Percentiles rank a stretch among this genome's conserved stretches.
Evolutionary conservation across 441 rosid species (phyloP).

Genomic region (Arabidopsis hybrid): DNA sequence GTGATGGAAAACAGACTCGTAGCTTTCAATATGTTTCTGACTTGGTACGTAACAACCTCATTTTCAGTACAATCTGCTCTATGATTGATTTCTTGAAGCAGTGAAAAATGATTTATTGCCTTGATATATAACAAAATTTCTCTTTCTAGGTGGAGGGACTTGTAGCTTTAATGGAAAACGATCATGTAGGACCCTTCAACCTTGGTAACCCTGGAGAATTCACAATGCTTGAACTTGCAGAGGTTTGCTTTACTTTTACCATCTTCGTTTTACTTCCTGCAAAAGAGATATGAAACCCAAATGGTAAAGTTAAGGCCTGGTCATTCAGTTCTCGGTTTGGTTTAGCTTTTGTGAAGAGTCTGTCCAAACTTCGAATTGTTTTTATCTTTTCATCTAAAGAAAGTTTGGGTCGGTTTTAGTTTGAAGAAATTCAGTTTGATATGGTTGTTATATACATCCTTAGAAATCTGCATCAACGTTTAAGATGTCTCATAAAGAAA

Average conservation of each 20-base stretch:
- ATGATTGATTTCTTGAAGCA: constrained; percentile 15
- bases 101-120: not conserved
- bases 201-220: constrained; percentile 99
- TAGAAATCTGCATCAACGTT: not conserved
- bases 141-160: constrained; percentile 86
- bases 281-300: constrained; percentile 1
- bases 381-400: not conserved
- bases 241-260: constrained; percentile 57
- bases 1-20: constrained; percentile 98
- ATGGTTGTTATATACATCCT: not conserved
- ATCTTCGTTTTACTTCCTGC: not conserved
- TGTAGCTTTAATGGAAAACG: constrained; percentile 90
- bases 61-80: constrained; percentile 8
- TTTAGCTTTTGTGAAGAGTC: not conserved
- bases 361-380: not conserved
- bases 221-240: constrained; percentile 97
- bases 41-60: constrained; percentile 58
- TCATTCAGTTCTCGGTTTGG: not conserved
- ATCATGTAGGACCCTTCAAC: constrained; percentile 96
- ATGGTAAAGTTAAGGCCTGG: not conserved
- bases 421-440: not conserved
- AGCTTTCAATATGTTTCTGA: constrained; percentile 99
- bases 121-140: constrained; percentile 7
- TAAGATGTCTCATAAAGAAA: constrained; percentile 6
- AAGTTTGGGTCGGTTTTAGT: not conserved